Conservation (phyloP, 2,329 filamentous ascomycete species). For the Drechslera avenae region DNA sequence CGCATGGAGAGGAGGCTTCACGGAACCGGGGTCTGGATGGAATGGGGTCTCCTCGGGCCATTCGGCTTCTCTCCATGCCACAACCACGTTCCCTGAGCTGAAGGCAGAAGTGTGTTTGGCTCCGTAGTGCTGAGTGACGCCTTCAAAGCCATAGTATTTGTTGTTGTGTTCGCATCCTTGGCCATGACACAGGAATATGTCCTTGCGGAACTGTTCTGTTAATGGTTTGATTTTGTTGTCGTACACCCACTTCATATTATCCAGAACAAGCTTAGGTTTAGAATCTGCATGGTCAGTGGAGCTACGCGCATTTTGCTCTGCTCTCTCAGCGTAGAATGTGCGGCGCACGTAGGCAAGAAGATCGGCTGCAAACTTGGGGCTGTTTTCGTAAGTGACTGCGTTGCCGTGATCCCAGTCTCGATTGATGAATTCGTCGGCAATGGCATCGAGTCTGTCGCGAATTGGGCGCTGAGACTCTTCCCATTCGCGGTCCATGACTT, state of each 20-base stretch:
- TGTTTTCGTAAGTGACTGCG: slow-evolving; percentile 66
- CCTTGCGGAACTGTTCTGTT: slow-evolving; percentile 69
- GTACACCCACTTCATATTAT: slow-evolving; percentile 87
- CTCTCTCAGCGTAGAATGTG: slow-evolving; percentile 67
- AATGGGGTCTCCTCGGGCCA: slow-evolving; percentile 81
- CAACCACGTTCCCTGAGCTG: slow-evolving; percentile 72
- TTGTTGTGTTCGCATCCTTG: slow-evolving; percentile 65
- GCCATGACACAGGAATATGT: slow-evolving; percentile 74
- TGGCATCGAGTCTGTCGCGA: slow-evolving; percentile 66
- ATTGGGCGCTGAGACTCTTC: slow-evolving; percentile 72
- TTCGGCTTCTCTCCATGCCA: slow-evolving; percentile 76
- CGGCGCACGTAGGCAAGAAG: slow-evolving; percentile 70
- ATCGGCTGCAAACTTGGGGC: slow-evolving; percentile 72
- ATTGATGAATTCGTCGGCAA: slow-evolving; percentile 72
- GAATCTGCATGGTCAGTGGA: slow-evolving; percentile 47
- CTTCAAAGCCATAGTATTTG: slow-evolving; percentile 77
- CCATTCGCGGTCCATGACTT: slow-evolving; percentile 70
- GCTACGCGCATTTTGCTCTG: slow-evolving; percentile 55
- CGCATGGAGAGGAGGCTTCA: slow-evolving; percentile 45
- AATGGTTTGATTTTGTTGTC: slow-evolving; percentile 75
- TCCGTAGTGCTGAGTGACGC: slow-evolving; percentile 80
- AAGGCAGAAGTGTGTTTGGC: slow-evolving; percentile 77
- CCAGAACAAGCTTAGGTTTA: slow-evolving; percentile 70
- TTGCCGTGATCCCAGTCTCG: slow-evolving; percentile 68
- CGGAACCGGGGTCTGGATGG: slow-evolving; percentile 61